phyloP scores from a whole-genome alignment of 2,329 filamentous ascomycete genomes.

The Aspergillus japonicus region DNA sequence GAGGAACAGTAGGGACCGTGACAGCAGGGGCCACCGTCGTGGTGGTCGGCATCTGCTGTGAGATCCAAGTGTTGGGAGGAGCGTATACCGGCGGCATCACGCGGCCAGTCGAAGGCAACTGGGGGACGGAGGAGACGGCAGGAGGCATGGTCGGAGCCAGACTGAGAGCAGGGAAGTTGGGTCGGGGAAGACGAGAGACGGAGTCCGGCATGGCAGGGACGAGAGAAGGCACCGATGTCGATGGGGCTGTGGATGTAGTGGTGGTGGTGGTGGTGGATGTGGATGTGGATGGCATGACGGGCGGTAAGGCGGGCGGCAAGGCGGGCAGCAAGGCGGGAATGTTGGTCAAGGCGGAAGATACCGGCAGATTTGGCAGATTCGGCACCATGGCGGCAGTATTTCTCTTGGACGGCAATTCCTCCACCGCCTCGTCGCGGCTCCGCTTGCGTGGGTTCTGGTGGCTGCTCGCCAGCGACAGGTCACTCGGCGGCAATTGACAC shows the following conservation, averaged over 20 bases:
- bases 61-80: constrained; percentile 52
- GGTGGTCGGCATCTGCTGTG: constrained; percentile 39
- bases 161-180: constrained; percentile 62
- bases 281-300: constrained; percentile 32
- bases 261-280: constrained; percentile 7
- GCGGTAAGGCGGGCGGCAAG: constrained; percentile 36
- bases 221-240: constrained; percentile 36
- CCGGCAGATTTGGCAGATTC: constrained; percentile 28
- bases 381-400: constrained; percentile 23
- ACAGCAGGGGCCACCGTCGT: constrained; percentile 22
- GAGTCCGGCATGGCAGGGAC: constrained; percentile 31
- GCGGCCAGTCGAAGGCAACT: constrained; percentile 64
- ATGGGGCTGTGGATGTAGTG: constrained; percentile 23
- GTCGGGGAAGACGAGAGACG: constrained; percentile 63
- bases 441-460: constrained; percentile 52
- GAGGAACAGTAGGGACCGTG: constrained; percentile 28
- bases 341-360: constrained; percentile 24
- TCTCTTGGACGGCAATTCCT: constrained; percentile 60
- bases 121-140: constrained; percentile 43
- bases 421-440: constrained; percentile 54
- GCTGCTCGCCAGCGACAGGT: constrained; percentile 17
- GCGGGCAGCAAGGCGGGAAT: constrained; percentile 35
- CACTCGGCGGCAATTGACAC: constrained; percentile 24
- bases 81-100: constrained; percentile 75
- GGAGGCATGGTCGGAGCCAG: constrained; percentile 38